Percentiles rank a stretch among this genome's conserved stretches.
These are phyloP conservation scores for Blastobotrys niveus DNA, from an alignment of 1,139 yeast genomes.

Conservation along the genomic window DNA sequence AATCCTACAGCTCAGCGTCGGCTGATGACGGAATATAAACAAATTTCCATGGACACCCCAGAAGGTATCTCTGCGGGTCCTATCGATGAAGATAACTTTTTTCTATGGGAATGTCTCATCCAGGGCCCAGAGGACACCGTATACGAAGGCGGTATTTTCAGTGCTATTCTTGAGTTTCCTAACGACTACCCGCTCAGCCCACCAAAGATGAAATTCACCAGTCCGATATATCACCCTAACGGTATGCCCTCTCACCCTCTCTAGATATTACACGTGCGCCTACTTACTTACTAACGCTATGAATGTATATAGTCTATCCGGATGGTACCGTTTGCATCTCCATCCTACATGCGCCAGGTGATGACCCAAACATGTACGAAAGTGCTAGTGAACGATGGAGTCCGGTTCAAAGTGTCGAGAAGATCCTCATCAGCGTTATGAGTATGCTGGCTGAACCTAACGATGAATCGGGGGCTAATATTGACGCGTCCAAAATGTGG, in stretches of 20 bases:
- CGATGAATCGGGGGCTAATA: conserved; percentile 93
- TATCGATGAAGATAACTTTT: conserved; percentile 68
- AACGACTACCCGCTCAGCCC: conserved; percentile 88
- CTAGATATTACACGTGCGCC: not conserved
- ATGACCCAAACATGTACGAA: conserved; percentile 94
- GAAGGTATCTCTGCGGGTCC: conserved; percentile 98
- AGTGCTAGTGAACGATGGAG: conserved; percentile 96
- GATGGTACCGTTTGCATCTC: conserved; percentile 97
- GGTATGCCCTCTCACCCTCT: conserved; percentile 26
- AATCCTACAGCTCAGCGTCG: conserved; percentile 59
- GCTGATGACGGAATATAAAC: conserved; percentile 82
- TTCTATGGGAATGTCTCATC: conserved; percentile 84
- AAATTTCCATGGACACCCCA: conserved; percentile 77
- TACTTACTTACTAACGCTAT: not conserved
- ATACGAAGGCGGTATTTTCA: conserved; percentile 89
- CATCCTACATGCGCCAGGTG: conserved; percentile 92
- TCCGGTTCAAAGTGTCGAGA: conserved; percentile 94
- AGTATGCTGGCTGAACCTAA: conserved; percentile 98
- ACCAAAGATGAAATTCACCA: conserved; percentile 75
- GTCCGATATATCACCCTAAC: conserved; percentile 87
- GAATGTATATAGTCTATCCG: conserved; percentile 49
- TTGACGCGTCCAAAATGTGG: conserved; percentile 91
- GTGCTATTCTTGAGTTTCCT: conserved; percentile 81
- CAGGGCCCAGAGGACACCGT: conserved; percentile 95
- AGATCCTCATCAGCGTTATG: conserved; percentile 84